Base-by-base conservation (phyloP, 306 rosid genomes). In the Mimosa pudica region DNA sequence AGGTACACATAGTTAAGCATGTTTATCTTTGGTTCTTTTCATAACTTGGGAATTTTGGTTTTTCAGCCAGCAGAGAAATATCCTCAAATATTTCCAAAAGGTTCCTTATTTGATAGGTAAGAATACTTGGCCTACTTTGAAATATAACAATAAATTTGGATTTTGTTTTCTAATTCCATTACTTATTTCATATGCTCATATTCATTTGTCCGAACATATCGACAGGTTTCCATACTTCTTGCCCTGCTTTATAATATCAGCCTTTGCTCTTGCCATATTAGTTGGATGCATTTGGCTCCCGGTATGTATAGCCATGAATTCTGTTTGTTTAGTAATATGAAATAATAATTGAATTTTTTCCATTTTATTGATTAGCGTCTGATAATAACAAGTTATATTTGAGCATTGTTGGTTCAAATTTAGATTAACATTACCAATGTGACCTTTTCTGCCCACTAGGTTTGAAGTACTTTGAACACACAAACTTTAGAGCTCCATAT, bases 1-100 rank as follows among this genome's bases (percentile, higher is more conserved):
- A n/a, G 16, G 18, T 4, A 52, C 58, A 52, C 1, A 18, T 16
- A 1, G 58, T 18, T 5, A 52, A 17, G 60, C 60, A 54, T 6
- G 61, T 3, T 54, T n/a, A 54, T 54, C 61, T 54, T 9, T 7
- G 30, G 61, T 54, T 57, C 63, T 4, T 18, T 5, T 18, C 32
- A 57, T 57, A n/a, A 18, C 20, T 57, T 57, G 63, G 63, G 63
- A 57, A 18, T 57, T 57, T 57, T 57, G 63, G 32, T 7, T 57
- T 57, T 57, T 7, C 63, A 57, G 63, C 63, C 63, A 7, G 63
- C 63, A 57, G 33, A 57, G 63, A 57, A 57, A 57, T 57, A n/a
- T 18, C 63, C 63, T 2, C 63, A n/a, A n/a, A 7, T 57, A 57
- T 57, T 57, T 18, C 32, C 63, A 18, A n/a, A 17, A 20, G 63